Conservation (phyloP, 176 grass and related monocot species). For the Hordeum marinum region DNA sequence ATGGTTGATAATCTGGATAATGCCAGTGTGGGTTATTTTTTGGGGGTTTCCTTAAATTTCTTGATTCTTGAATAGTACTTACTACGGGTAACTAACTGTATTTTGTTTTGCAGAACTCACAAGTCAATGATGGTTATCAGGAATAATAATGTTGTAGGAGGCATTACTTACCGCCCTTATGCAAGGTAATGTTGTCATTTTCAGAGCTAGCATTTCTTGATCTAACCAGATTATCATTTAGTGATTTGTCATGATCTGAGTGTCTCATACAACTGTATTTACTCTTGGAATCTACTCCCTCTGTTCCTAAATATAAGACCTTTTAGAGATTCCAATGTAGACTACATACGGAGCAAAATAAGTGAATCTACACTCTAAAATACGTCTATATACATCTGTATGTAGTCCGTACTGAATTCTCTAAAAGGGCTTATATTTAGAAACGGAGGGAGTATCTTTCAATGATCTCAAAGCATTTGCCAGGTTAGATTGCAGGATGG, state of each 20-base stretch:
- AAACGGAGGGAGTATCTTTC: background rate
- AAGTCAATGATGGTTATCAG: slow-evolving; percentile 99
- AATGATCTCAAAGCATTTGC: slow-evolving; percentile 2
- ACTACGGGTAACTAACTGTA: background rate
- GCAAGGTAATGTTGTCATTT: slow-evolving; percentile 47
- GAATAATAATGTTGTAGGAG: slow-evolving; percentile 93
- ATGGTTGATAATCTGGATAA: background rate
- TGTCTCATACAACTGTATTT: background rate
- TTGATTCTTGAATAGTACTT: background rate
- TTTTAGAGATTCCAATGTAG: no score
- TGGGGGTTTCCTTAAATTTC: background rate
- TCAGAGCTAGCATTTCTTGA: background rate
- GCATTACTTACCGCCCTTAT: slow-evolving; percentile 98
- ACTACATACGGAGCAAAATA: no score
- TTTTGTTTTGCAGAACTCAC: slow-evolving; percentile 67
- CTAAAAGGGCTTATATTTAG: no score
- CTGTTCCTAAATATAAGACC: no score
- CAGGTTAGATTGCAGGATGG: slow-evolving; percentile 1
- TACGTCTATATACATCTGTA: no score
- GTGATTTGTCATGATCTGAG: background rate
- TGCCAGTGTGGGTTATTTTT: background rate
- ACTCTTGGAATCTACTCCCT: background rate
- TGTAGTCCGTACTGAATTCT: no score
- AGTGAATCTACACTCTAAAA: no score
- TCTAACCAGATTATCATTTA: background rate